Evolutionary conservation across 805 yeast genomes (phyloP).

Genomic region (Candida methanosorbosa): DNA sequence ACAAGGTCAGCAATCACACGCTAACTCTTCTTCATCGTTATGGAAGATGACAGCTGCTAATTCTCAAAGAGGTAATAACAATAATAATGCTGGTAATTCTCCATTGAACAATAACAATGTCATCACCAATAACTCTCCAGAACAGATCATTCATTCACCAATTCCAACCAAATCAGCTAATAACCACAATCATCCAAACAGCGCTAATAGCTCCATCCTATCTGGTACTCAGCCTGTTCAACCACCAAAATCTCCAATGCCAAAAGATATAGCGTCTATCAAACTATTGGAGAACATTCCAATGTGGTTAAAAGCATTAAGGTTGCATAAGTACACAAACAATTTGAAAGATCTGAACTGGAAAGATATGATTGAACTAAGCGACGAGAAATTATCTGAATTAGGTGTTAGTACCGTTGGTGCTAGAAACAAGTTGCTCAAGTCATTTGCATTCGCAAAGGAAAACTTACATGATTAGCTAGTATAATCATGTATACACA

Average conservation of each 20-base stretch:
- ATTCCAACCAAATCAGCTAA: conserved; percentile 2
- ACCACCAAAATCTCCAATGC: conserved; percentile 32
- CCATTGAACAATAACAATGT: neutral
- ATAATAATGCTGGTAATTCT: neutral
- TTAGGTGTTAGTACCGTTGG: conserved; percentile 92
- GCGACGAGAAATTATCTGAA: conserved; percentile 60
- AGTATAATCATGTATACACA: no score
- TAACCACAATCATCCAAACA: neutral
- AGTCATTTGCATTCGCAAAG: conserved; percentile 81
- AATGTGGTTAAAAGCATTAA: conserved; percentile 80
- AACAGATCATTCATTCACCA: conserved; percentile 1
- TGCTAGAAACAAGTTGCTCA: conserved; percentile 86
- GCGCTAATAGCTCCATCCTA: conserved; percentile 1
- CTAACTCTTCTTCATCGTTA: neutral
- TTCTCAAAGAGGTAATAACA: neutral
- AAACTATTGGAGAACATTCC: conserved; percentile 71
- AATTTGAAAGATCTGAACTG: conserved; percentile 68
- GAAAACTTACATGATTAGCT: conserved; percentile 29
- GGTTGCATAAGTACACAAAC: conserved; percentile 92
- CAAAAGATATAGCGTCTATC: conserved; percentile 41
- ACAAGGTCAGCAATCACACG: neutral
- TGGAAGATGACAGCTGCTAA: neutral
- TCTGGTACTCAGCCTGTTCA: no score
- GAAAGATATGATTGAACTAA: conserved; percentile 66
- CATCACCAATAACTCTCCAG: neutral